phyloP scores from a whole-genome alignment of 192 early-diverging fungal genomes.

The Rhizophlyctis rosea region DNA sequence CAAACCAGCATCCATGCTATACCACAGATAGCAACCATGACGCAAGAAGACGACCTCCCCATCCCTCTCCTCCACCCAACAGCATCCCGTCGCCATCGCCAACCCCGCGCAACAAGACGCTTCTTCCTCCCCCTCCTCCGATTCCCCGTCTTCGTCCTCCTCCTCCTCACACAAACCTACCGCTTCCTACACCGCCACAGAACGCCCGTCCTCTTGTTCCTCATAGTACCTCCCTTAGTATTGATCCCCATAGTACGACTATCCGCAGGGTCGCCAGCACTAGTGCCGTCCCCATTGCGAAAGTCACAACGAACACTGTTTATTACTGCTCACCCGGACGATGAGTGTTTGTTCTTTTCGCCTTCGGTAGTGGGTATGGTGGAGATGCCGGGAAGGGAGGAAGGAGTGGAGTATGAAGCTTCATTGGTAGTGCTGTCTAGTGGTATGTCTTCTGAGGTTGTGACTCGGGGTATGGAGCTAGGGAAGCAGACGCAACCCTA shows the following conservation, averaged over 20 bases:
- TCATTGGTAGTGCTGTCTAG: conserved; percentile 80
- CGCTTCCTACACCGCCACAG: conserved; percentile 15
- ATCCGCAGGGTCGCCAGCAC: conserved; percentile 1
- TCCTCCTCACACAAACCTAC: background rate
- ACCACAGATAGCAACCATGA: too few species aligned
- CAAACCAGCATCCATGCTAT: too few species aligned
- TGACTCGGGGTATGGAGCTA: background rate
- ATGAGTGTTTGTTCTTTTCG: conserved; percentile 97
- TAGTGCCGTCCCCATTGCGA: conserved; percentile 11
- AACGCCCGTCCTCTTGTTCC: conserved; percentile 3
- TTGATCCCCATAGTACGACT: conserved; percentile 8
- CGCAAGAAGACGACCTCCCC: too few species aligned
- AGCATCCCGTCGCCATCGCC: too few species aligned
- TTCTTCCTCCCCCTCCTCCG: background rate
- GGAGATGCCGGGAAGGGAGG: conserved; percentile 19
- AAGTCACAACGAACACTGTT: conserved; percentile 13
- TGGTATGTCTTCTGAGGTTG: conserved; percentile 51
- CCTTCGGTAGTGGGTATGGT: conserved; percentile 65
- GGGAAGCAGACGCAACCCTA: too few species aligned
- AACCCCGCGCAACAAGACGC: too few species aligned
- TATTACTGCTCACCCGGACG: conserved; percentile 68
- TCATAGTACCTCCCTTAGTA: conserved; percentile 11
- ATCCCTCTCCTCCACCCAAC: too few species aligned
- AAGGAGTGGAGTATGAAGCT: conserved; percentile 46
- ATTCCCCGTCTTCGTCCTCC: background rate